These are phyloP conservation scores for Cyclostephanos tholiformis DNA, from an alignment of 108 stramenopile genomes.

Conservation along the genomic window DNA sequence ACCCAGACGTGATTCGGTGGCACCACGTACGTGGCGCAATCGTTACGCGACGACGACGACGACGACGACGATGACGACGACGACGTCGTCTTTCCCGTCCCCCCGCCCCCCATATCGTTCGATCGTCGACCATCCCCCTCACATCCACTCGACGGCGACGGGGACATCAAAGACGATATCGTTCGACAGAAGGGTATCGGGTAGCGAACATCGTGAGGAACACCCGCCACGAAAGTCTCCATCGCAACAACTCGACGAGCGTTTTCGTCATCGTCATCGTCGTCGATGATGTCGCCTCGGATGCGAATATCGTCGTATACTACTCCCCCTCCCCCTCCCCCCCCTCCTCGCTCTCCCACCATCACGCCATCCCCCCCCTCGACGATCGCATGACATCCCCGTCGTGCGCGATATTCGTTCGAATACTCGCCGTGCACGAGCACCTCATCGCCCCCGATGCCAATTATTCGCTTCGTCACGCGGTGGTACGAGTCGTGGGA, in stretches of 20 bases:
- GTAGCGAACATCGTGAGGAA: slow-evolving; percentile 21
- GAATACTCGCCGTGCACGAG: slow-evolving; percentile 64
- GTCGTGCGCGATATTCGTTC: slow-evolving; percentile 43
- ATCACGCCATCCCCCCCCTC: no score
- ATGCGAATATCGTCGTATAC: no score
- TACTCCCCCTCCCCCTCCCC: no score
- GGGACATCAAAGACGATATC: neutral
- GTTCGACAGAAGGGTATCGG: slow-evolving; percentile 27
- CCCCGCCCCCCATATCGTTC: neutral
- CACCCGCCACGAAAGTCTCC: slow-evolving; percentile 11
- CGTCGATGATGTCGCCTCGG: slow-evolving; percentile 21
- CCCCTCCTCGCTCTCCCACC: no score
- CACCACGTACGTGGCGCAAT: slow-evolving; percentile 47
- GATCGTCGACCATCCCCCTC: neutral
- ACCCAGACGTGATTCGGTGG: slow-evolving; percentile 90
- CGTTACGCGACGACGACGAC: neutral
- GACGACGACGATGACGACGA: no score
- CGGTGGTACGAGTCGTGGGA: slow-evolving; percentile 38
- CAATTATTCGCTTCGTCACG: slow-evolving; percentile 71
- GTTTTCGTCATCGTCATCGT: slow-evolving; percentile 21
- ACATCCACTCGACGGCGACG: neutral
- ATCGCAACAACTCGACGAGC: no score
- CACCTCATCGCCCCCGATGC: slow-evolving; percentile 68
- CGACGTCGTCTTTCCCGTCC: neutral
- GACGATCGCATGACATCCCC: slow-evolving; percentile 9